Percentiles rank a stretch among this genome's conserved stretches.
Conservation (phyloP, 768 basidiomycete genomes). For the Termitomyces sp. region DNA sequence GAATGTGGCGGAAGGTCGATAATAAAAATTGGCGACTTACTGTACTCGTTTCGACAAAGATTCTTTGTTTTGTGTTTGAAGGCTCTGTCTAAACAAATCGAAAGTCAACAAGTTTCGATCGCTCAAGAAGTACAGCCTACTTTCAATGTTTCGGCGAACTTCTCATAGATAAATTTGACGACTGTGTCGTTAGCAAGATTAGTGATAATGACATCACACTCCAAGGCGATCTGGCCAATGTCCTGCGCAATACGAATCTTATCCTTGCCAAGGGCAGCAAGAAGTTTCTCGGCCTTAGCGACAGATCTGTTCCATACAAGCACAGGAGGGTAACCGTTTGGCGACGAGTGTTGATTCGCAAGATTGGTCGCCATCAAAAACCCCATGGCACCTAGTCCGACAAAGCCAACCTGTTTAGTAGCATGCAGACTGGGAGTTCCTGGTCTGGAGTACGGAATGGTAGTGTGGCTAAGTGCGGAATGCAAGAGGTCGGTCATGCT, state of each 20-base stretch:
- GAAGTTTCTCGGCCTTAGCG: conserved; percentile 54
- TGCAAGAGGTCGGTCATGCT: conserved; percentile 20
- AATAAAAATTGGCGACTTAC: conserved; percentile 26
- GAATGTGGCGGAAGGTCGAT: not conserved
- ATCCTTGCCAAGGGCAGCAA: conserved; percentile 48
- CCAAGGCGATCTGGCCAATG: conserved; percentile 52
- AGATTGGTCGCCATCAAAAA: conserved; percentile 77
- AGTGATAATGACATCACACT: conserved; percentile 75
- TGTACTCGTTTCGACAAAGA: conserved; percentile 85
- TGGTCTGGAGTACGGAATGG: conserved; percentile 52
- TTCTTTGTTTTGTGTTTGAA: conserved; percentile 46
- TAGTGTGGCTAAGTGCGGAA: conserved; percentile 11
- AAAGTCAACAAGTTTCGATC: not conserved
- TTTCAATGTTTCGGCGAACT: conserved; percentile 55
- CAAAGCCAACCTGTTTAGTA: conserved; percentile 34
- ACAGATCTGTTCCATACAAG: conserved; percentile 73
- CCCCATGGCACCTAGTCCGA: conserved; percentile 65
- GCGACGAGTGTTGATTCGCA: conserved; percentile 42
- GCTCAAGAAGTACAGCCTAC: conserved; percentile 24
- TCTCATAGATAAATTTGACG: conserved; percentile 56
- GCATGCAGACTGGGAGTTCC: conserved; percentile 38
- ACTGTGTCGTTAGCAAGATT: conserved; percentile 69
- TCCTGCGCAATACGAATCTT: conserved; percentile 52
- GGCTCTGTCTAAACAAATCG: conserved; percentile 30
- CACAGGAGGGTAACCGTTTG: conserved; percentile 41